Percentiles rank a stretch among this genome's conserved stretches.
Conservation (phyloP, 495 filamentous ascomycete species). For the Penicillium samsonianum region DNA sequence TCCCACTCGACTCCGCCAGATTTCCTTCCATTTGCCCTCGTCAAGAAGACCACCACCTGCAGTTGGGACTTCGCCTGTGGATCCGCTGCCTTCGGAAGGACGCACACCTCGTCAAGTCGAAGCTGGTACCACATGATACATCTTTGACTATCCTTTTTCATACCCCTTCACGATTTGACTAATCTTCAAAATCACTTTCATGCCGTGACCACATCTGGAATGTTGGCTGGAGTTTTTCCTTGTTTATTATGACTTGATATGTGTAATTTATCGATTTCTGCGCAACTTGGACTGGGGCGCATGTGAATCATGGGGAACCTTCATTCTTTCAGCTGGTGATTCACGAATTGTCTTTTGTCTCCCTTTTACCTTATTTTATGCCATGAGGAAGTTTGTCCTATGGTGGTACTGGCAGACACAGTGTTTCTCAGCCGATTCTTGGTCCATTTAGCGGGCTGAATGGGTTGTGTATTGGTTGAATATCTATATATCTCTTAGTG, state of each 20-base stretch:
- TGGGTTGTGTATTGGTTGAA: not conserved
- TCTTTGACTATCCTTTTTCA: conserved; percentile 7
- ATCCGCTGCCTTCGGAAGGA: conserved; percentile 3
- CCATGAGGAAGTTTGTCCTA: not conserved
- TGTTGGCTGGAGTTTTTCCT: conserved; percentile 23
- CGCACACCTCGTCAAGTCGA: conserved; percentile 40
- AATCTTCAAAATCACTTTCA: conserved; percentile 14
- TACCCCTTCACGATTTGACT: conserved; percentile 5
- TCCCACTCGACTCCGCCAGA: conserved; percentile 22
- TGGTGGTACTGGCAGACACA: not conserved
- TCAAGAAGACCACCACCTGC: not conserved
- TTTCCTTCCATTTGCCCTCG: conserved; percentile 1
- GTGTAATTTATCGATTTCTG: conserved; percentile 23
- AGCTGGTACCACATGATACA: conserved; percentile 25
- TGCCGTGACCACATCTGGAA: conserved; percentile 36
- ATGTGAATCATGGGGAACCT: not conserved
- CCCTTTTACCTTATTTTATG: not conserved
- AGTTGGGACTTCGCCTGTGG: not conserved
- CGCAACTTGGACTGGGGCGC: conserved; percentile 9
- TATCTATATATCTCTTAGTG: not conserved
- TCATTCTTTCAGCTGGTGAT: conserved; percentile 3
- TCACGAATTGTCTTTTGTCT: not conserved
- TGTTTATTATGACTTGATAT: conserved; percentile 28
- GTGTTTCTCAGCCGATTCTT: not conserved
- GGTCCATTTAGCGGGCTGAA: not conserved